Evolutionary conservation across 2,329 filamentous ascomycete genomes (phyloP).

Genomic region (Dactylellina sp.): DNA sequence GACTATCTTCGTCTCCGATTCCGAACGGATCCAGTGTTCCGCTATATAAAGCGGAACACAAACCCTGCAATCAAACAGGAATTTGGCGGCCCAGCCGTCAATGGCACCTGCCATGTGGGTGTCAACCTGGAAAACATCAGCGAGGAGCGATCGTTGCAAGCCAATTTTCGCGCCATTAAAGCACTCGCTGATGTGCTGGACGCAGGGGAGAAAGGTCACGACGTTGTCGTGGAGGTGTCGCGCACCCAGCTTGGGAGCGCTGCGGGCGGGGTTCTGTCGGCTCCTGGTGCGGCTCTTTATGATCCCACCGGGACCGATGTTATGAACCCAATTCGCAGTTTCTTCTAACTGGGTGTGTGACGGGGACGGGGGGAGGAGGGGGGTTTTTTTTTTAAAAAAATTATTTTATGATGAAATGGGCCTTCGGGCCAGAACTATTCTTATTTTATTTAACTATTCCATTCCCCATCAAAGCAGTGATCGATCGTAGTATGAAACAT

Average conservation of each 20-base stretch:
- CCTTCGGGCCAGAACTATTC: no score
- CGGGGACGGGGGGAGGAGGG: neutral
- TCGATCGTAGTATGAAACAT: no score
- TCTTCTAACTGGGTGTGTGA: neutral
- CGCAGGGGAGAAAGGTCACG: neutral
- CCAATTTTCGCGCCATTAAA: slow-evolving; percentile 23
- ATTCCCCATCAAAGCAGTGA: no score
- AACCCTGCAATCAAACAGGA: neutral
- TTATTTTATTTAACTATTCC: no score
- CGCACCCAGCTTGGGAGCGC: neutral
- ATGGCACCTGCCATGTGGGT: slow-evolving; percentile 31
- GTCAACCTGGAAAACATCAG: slow-evolving; percentile 21
- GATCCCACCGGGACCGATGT: neutral
- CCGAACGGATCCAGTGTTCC: slow-evolving; percentile 1
- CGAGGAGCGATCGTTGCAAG: neutral
- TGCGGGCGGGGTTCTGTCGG: slow-evolving; percentile 2
- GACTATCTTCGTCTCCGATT: slow-evolving; percentile 17
- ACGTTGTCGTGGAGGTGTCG: slow-evolving; percentile 21
- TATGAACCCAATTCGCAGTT: neutral
- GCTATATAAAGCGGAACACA: slow-evolving; percentile 14
- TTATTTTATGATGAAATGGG: no score
- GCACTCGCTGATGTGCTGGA: slow-evolving; percentile 9
- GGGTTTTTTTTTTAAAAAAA: no score
- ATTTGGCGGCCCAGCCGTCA: neutral
- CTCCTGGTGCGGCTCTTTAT: neutral